A percentile compares a stretch with the other conserved stretches of the same genome.
These are phyloP conservation scores for Metschnikowia bowlesiae DNA, from an alignment of 805 yeast genomes.

Conservation along the genomic window DNA sequence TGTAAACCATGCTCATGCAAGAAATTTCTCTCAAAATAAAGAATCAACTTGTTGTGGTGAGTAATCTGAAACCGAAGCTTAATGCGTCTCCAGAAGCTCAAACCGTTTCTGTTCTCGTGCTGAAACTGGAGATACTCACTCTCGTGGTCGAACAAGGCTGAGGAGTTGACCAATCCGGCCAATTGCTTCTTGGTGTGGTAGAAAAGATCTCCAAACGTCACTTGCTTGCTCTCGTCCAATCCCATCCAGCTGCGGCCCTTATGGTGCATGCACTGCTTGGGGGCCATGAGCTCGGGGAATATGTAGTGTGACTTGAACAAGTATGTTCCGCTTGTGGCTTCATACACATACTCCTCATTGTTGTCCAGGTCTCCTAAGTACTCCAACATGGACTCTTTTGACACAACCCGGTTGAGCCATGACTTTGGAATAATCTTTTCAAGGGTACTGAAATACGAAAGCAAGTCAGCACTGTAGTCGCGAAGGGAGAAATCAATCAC, in stretches of 20 bases:
- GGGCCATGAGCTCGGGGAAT: conserved; percentile 15
- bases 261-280: conserved; percentile 9
- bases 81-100: conserved; percentile 34
- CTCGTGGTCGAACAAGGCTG: conserved; percentile 27
- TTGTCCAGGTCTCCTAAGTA: conserved; percentile 8
- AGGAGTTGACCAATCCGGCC: conserved; percentile 15
- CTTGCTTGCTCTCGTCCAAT: conserved; percentile 8
- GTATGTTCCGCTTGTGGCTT: conserved; percentile 7
- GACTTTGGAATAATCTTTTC: conserved; percentile 27
- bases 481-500: conserved; percentile 45
- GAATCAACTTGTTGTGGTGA: conserved; percentile 33
- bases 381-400: conserved; percentile 2
- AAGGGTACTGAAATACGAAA: conserved; percentile 31
- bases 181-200: conserved; percentile 24
- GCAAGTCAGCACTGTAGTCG: conserved; percentile 46
- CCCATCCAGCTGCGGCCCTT: conserved; percentile 6
- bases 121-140: conserved; percentile 25
- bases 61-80: conserved; percentile 27
- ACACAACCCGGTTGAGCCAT: conserved; percentile 27
- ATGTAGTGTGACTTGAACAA: background rate
- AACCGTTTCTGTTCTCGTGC: conserved; percentile 27
- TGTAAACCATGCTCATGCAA: conserved; percentile 43
- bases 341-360: conserved; percentile 12
- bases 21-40: conserved; percentile 53
- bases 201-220: conserved; percentile 24